phyloP scores from a whole-genome alignment of 2,329 filamentous ascomycete genomes.

The Apiospora marii region DNA sequence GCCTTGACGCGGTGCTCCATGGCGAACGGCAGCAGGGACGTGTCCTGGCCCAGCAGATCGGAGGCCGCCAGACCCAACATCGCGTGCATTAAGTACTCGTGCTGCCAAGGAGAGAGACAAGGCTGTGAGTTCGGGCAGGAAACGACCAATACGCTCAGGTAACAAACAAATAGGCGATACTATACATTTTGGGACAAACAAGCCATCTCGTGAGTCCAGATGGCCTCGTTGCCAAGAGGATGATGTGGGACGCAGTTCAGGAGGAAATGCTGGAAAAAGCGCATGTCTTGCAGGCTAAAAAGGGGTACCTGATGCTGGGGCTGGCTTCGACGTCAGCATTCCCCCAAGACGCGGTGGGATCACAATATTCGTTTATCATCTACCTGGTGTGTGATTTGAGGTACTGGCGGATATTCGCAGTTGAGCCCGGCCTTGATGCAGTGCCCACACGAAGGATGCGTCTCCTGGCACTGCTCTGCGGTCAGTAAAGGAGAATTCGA shows the following conservation, averaged over 20 bases:
- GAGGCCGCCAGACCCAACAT: constrained; percentile 72
- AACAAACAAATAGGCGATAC: not conserved
- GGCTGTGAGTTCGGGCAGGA: not conserved
- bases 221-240: constrained; percentile 68
- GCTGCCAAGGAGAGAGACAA: constrained; percentile 45
- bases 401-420: constrained; percentile 67
- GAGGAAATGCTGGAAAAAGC: constrained; percentile 73
- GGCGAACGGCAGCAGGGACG: constrained; percentile 62
- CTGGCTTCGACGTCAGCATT: constrained; percentile 39
- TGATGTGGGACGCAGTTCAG: constrained; percentile 68
- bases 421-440: constrained; percentile 68
- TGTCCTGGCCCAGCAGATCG: constrained; percentile 62
- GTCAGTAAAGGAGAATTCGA: not conserved
- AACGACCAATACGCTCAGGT: not conserved
- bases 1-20: constrained; percentile 72
- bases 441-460: constrained; percentile 67
- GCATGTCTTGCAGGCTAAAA: constrained; percentile 70
- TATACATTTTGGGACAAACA: constrained; percentile 70
- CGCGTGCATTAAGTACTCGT: constrained; percentile 73
- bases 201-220: constrained; percentile 74
- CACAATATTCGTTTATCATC: constrained; percentile 22
- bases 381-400: constrained; percentile 61
- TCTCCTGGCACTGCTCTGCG: constrained; percentile 66
- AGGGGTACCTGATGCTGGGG: constrained; percentile 65
- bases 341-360: not conserved